Conservation (phyloP, 2,329 filamentous ascomycete genomes). For the Lachnellula subtilissima region DNA sequence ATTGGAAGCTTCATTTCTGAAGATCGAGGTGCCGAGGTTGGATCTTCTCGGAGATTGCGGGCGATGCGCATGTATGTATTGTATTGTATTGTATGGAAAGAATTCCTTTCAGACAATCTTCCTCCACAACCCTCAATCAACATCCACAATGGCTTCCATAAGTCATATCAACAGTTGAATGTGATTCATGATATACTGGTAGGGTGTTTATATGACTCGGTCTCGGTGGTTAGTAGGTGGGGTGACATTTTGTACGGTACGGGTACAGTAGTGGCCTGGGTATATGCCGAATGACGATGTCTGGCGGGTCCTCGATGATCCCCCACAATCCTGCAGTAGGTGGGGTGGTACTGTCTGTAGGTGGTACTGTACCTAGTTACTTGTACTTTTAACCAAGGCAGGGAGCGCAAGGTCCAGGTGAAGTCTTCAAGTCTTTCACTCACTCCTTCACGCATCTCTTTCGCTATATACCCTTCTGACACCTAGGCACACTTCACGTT, state of each 20-base stretch:
- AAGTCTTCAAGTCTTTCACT: neutral
- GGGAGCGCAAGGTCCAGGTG: too few relatives aligned
- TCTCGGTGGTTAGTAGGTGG: neutral
- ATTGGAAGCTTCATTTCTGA: constrained; percentile 15
- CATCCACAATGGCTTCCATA: neutral
- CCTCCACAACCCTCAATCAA: neutral
- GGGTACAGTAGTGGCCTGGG: neutral
- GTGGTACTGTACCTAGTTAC: too few relatives aligned
- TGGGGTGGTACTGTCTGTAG: too few relatives aligned
- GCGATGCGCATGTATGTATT: neutral
- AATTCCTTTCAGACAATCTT: neutral
- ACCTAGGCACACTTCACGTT: too few relatives aligned
- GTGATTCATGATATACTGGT: neutral
- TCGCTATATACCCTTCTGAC: too few relatives aligned
- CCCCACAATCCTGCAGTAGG: neutral
- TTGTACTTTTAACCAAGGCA: neutral
- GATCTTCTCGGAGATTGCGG: neutral
- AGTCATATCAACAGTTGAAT: neutral
- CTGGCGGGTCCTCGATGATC: constrained; percentile 4
- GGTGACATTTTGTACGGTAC: too few relatives aligned
- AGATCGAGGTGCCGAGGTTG: neutral
- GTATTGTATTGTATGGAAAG: too few relatives aligned
- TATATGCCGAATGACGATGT: constrained; percentile 11
- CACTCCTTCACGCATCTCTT: too few relatives aligned
- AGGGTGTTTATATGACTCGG: constrained; percentile 3